Conservation (phyloP, 345 rosid genomes). For the Salix caprea region DNA sequence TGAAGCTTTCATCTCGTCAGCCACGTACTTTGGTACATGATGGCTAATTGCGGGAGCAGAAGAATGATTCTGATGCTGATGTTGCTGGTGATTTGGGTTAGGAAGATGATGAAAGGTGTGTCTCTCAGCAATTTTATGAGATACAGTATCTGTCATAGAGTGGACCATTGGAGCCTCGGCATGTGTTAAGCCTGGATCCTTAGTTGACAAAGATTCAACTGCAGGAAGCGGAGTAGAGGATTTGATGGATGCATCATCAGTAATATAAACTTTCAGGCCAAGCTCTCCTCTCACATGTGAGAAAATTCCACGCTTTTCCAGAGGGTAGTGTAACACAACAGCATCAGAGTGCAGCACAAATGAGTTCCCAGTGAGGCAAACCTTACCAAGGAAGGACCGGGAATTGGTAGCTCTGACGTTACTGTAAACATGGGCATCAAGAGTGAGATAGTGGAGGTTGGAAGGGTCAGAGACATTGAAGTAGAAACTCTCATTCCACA, state of each 20-base stretch:
- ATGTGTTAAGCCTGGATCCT: constrained; percentile 22
- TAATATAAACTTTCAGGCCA: constrained; percentile 76
- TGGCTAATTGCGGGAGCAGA: constrained; percentile 43
- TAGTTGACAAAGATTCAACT: constrained; percentile 20
- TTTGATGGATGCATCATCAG: constrained; percentile 63
- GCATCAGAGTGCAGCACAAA: constrained; percentile 85
- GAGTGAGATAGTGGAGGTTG: constrained; percentile 66
- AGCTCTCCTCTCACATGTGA: constrained; percentile 95
- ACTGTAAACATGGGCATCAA: constrained; percentile 69
- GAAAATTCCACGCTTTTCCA: constrained; percentile 87
- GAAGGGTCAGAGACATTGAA: constrained; percentile 88
- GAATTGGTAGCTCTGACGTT: constrained; percentile 55
- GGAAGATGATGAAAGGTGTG: constrained; percentile 85
- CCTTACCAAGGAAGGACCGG: constrained; percentile 85
- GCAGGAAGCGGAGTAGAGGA: constrained; percentile 48
- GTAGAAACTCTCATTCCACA: constrained; percentile 96
- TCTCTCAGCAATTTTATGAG: constrained; percentile 35
- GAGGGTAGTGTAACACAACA: constrained; percentile 79
- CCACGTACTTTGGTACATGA: constrained; percentile 55
- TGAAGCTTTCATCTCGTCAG: constrained; percentile 60
- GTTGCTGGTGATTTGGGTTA: constrained; percentile 41
- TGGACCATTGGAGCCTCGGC: constrained; percentile 11
- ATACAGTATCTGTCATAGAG: neutral
- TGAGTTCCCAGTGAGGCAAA: constrained; percentile 68
- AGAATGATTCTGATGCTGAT: constrained; percentile 45